Evolutionary conservation across 805 yeast species (phyloP), one percentile per base, ranked within the genome.

Genomic region (Starmera dryadoides): DNA sequence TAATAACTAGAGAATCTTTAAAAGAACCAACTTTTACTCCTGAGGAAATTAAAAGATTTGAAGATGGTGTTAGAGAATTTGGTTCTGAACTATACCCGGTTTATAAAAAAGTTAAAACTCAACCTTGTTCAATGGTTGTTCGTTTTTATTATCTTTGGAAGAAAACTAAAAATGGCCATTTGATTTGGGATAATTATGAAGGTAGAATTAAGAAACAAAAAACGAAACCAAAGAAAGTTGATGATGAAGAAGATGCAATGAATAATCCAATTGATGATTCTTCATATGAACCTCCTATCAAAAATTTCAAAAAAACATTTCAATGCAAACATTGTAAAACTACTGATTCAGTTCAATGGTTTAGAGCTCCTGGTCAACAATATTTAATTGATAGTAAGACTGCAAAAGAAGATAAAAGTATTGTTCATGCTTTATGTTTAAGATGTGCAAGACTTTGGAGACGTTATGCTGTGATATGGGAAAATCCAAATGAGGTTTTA

Each of bases 391-490:
- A 68, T 11, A 58, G 62, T 4, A 61, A 61, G 6, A 49, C 49
- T n/a, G 49, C 53, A 10, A 40, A 38, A 29, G 29, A 22, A n/a
- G 35, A 34, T 15, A 23, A 9, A 15, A 41, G 11, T 25, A 50
- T 63, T 1, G 62, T 77, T 2, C 59, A 67, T 14, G 96, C 88
- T 0, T 63, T 91, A 12, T 91, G 98, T 58, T 62, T 72, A 22
- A 68, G 98, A 39, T 91, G 98, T 64, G 96, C 96, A 0, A 71
- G 84, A 42, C 55, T 93, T 22, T 91, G 98, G 98, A 71, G 96
- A 57, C 65, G 94, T 30, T 91, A 91, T 58, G 96, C 88, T 0
- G 79, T 86, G 0, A 69, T 67, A 9, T 93, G 98, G 98, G 86
- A 81, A 47, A 78, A 77, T 26, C 96, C 96, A 0, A 48, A 61